A percentile compares a stretch with the other conserved stretches of the same genome.
phyloP scores from a whole-genome alignment of 2,329 filamentous ascomycete species.

The Trichoderma polysporum region DNA sequence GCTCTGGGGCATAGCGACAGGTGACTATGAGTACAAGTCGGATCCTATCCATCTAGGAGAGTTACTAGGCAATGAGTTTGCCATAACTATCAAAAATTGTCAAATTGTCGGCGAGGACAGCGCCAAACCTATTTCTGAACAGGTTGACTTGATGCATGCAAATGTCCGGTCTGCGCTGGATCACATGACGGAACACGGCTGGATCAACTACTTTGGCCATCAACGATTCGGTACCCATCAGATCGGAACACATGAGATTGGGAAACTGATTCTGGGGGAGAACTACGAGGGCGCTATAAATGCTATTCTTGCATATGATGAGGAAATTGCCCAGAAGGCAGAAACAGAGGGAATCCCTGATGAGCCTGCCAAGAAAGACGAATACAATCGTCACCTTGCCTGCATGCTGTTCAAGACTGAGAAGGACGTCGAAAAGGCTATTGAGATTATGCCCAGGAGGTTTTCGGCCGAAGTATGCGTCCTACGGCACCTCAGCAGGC shows the following conservation, averaged over 20 bases:
- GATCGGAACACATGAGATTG: conserved; percentile 81
- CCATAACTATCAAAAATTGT: conserved; percentile 87
- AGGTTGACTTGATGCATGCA: conserved; percentile 32
- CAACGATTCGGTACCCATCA: conserved; percentile 91
- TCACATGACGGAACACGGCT: conserved; percentile 71
- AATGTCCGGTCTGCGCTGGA: conserved; percentile 59
- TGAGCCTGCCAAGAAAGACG: conserved; percentile 66
- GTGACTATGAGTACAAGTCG: conserved; percentile 76
- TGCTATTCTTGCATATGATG: conserved; percentile 71
- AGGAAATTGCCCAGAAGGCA: conserved; percentile 53
- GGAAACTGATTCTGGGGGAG: conserved; percentile 77
- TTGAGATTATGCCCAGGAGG: conserved; percentile 70
- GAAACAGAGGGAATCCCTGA: conserved; percentile 38
- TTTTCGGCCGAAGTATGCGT: conserved; percentile 79
- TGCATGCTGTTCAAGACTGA: conserved; percentile 71
- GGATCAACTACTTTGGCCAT: conserved; percentile 98
- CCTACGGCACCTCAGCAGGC: conserved; percentile 69
- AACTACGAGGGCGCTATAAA: conserved; percentile 80
- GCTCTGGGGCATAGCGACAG: conserved; percentile 63
- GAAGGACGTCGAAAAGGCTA: conserved; percentile 57
- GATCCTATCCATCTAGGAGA: conserved; percentile 78
- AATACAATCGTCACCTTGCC: conserved; percentile 74
- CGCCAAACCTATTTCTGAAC: conserved; percentile 29
- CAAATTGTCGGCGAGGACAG: conserved; percentile 50
- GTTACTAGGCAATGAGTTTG: conserved; percentile 85